Base-by-base conservation (phyloP, 345 rosid genomes). In the Eucalyptus fibrosa region DNA sequence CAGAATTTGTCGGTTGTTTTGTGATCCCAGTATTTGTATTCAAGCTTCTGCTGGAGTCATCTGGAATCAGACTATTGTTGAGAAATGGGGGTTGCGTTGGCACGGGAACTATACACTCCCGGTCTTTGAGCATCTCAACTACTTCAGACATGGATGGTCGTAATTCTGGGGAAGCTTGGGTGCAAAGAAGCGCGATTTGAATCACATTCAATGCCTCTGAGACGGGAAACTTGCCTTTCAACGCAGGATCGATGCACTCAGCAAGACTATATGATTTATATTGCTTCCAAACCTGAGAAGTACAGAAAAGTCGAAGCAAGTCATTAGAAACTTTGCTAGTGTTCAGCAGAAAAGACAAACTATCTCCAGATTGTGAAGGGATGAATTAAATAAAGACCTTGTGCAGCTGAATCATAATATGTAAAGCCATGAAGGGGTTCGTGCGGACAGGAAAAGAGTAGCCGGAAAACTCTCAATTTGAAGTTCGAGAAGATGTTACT, bases 11-110 rank as follows among this genome's bases (percentile, higher is more conserved):
- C 47, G 12, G 83, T 37, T 72, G 83, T 8, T 72, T 37, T 34
- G 86, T 50, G 86, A 88, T 49, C 60, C 83, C 81, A 11, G 55
- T 30, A 28, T 67, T 69, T 7, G 24, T 69, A 30, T 56, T 89
- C 10, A 32, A 77, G 80, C 86, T 87, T 32, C 80, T 87, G 88
- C 89, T 85, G 50, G 88, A 45, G 45, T 44, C 15, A 17, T 65
- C 42, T 32, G 88, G 59, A 37, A 45, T 40, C 32, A 49, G 85
- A 32, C 51, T 86, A 59, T 30, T 49, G 50, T 77, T 88, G 83
- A 90, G 51, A 53, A 90, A 90, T 32, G 91, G 90, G 34, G 91
- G 91, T 72, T 88, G 91, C 2, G 9, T 69, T 8, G 91, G 90
- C 87, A 56, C 47, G 9, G 90, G 90, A 60, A 90, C 50, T n/a